phyloP scores from a whole-genome alignment of 352 stramenopile genomes.

The Pythium phragmitis region DNA sequence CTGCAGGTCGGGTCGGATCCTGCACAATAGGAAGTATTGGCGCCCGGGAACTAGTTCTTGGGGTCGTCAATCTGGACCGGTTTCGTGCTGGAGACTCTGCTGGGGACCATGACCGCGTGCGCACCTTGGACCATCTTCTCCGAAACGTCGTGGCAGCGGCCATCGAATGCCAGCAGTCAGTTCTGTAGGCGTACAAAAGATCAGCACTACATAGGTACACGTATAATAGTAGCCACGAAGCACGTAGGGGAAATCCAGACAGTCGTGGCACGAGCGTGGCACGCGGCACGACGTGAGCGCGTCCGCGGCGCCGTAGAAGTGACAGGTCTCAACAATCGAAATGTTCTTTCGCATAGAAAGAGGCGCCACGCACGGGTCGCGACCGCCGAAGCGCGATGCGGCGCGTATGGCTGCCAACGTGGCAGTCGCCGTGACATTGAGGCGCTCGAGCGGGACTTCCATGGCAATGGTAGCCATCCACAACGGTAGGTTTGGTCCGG shows the following conservation, averaged over 20 bases:
- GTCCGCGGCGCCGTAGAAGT: slow-evolving; percentile 7
- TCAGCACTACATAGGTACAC: not conserved
- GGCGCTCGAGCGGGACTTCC: no score
- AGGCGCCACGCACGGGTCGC: not conserved
- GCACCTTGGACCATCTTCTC: not conserved
- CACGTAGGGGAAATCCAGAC: not conserved
- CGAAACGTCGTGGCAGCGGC: not conserved
- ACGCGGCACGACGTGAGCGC: not conserved
- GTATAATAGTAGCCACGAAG: no score
- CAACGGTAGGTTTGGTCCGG: no score
- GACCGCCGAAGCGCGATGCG: no score
- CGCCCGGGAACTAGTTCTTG: not conserved
- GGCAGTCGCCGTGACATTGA: no score
- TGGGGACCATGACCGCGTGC: not conserved
- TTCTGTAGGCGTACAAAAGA: not conserved
- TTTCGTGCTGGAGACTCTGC: not conserved
- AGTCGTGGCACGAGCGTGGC: slow-evolving; percentile 2
- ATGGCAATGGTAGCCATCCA: no score
- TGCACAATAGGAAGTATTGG: slow-evolving; percentile 1
- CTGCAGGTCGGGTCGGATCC: not conserved
- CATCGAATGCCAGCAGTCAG: not conserved
- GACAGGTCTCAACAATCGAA: slow-evolving; percentile 4
- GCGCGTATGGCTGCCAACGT: no score
- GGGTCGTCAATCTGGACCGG: not conserved
- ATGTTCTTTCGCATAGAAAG: not conserved